A percentile compares a stretch with the other conserved stretches of the same genome.
Evolutionary conservation across 768 basidiomycete genomes (phyloP).

Genomic region (Clitopilus passeckerianus): DNA sequence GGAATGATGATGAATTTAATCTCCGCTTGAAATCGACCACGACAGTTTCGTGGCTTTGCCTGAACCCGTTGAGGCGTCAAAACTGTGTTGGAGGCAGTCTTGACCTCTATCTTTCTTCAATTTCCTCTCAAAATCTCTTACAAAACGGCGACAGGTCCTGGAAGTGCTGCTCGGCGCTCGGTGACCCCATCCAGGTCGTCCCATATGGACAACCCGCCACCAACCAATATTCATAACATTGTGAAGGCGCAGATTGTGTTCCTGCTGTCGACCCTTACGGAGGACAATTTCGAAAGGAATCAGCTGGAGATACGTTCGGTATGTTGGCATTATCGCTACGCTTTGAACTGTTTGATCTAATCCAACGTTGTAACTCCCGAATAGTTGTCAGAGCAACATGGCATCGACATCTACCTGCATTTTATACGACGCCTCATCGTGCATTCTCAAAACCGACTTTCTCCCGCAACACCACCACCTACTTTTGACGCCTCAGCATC

Average conservation of each 20-base stretch:
- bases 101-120: constrained; percentile 27
- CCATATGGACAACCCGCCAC: constrained; percentile 84
- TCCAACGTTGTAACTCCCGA: constrained; percentile 10
- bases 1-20: constrained; percentile 10
- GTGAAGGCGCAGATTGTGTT: constrained; percentile 98
- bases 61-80: constrained; percentile 35
- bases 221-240: constrained; percentile 85
- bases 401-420: constrained; percentile 94
- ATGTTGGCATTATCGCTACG: constrained; percentile 25
- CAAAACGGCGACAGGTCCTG: constrained; percentile 73
- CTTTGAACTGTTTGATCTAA: constrained; percentile 9
- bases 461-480: constrained; percentile 53
- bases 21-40: constrained; percentile 26
- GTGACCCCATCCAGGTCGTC: constrained; percentile 78
- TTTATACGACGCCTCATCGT: constrained; percentile 95
- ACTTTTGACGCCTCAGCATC: constrained; percentile 72
- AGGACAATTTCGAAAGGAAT: constrained; percentile 95
- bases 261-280: constrained; percentile 90
- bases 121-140: constrained; percentile 34
- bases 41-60: constrained; percentile 18
- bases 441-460: constrained; percentile 72
- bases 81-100: constrained; percentile 39
- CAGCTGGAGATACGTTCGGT: constrained; percentile 94
- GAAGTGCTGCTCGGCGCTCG: constrained; percentile 65
- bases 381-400: constrained; percentile 95